Base-by-base conservation (phyloP, 768 basidiomycete genomes). In the Lactarius vividus region DNA sequence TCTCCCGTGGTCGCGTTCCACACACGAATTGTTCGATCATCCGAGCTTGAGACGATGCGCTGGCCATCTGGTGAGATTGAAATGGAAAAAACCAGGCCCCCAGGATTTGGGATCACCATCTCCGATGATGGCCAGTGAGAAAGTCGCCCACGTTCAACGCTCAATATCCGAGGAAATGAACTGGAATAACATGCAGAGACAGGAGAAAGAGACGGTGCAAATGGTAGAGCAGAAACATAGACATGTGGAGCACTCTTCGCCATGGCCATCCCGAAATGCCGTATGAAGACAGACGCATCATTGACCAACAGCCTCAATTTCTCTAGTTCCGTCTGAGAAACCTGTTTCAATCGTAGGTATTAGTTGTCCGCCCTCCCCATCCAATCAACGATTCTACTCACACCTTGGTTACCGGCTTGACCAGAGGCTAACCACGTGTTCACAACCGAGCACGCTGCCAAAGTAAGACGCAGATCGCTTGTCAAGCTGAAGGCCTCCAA, bases 401-500 rank as follows among this genome's bases (percentile, higher is more conserved):
- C 49, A 15, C 49, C 26, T 26, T 11, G 35, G 0, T 37, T 37
- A 37, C 35, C 11, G 35, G 1, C 11, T 37, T 52, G 49, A 52
- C 2, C 40, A 15, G 46, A 61, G 7, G 4, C 20, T 2, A 46
- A 20, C 46, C 44, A 53, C n/a, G 1, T 4, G 0, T 53, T 53
- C 60, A 53, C 15, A 28, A 20, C 4, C 13, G 31, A 61, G 20
- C 44, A 61, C 7, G 52, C 46, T 7, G 40, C n/a, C 4, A 4
- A 28, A 3, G 60, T n/a, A 9, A 26, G 46, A 18, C 60, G 29
- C 7, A 61, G 0, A 35, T 31, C 2, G 46, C 26, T 29, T 4
- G 16, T 39, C 18, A 53, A n/a, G 26, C 60, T 61, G 23, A 61
- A n/a, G 7, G 26, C 46, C 31, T 61, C 60, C 11, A 61, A 33